Base-by-base conservation (phyloP, 148 eudicot genomes). In the Camellia lanceoleosa region DNA sequence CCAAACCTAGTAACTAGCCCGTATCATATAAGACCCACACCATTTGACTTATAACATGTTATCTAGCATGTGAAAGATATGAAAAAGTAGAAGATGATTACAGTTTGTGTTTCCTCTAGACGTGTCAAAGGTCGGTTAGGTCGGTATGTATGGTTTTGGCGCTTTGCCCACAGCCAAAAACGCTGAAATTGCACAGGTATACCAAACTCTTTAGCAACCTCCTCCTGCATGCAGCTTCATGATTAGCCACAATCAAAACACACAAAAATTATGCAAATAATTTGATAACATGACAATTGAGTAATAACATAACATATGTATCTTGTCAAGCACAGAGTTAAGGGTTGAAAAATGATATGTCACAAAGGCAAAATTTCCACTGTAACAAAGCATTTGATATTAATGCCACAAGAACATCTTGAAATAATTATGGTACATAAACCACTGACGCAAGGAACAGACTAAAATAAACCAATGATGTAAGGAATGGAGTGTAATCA, bases 131-230 rank as follows among this genome's bases (percentile, higher is more conserved):
- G 97, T 55, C 94, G 90, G 84, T 89, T 86, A 20, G 97, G 97
- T 18, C 94, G 86, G 82, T 88, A 92, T 68, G 97, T 92, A 80
- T 92, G 91, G 82, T 92, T 92, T 85, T 92, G 94, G 63, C 97
- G 90, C 87, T 90, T 90, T 51, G 97, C 94, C 97, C 97, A 92
- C 55, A 90, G 72, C 97, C 97, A 92, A 81, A 86, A 92, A 64
- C 93, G 89, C 72, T 88, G 93, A 82, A 85, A 90, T 77, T 90
- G 92, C 71, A 92, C 88, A 43, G 93, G 94, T 43, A 90, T 81
- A 44, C 93, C 94, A 77, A 90, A 90, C 56, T 90, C 94, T 79
- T 90, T 90, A 18, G 94, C 92, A 83, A 89, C 92, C 82, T 90
- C 93, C 78, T 92, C 97, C 97, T 92, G 87, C 58, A 73, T 20